phyloP scores from a whole-genome alignment of 768 basidiomycete genomes.

The Exidia glandulosa region DNA sequence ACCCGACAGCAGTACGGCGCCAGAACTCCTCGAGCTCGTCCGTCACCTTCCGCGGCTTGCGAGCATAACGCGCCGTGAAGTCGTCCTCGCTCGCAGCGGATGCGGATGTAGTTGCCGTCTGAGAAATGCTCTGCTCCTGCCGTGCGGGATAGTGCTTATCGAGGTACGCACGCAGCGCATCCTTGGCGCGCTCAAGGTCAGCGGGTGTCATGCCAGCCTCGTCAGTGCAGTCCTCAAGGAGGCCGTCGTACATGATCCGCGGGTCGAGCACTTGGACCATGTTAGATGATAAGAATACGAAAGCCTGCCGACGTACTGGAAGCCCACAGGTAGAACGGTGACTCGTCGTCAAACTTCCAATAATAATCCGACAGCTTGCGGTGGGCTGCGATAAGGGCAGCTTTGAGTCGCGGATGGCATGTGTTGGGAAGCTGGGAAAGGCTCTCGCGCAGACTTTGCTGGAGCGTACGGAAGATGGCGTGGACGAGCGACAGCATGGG shows the following conservation, averaged over 20 bases:
- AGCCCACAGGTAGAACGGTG: constrained; percentile 22
- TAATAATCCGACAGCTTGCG: constrained; percentile 25
- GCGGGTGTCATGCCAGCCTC: constrained; percentile 6
- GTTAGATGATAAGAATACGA: not conserved
- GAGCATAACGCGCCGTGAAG: no score
- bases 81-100: constrained; percentile 7
- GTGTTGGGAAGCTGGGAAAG: constrained; percentile 13
- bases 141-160: constrained; percentile 13
- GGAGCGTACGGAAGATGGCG: constrained; percentile 24
- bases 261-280: constrained; percentile 22
- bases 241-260: constrained; percentile 16
- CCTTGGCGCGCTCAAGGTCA: no score
- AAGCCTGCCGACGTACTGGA: constrained; percentile 12
- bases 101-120: constrained; percentile 13
- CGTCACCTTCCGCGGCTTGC: no score
- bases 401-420: constrained; percentile 7
- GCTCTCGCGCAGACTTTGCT: constrained; percentile 16
- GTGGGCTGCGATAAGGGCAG: constrained; percentile 17
- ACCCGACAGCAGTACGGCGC: constrained; percentile 14
- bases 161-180: not conserved
- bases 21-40: constrained; percentile 9
- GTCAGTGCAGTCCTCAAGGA: constrained; percentile 12
- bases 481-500: constrained; percentile 23
- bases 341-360: constrained; percentile 18
- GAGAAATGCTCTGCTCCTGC: constrained; percentile 16